Evolutionary conservation across 345 rosid genomes (phyloP).

Genomic region (Carallia brachiata): DNA sequence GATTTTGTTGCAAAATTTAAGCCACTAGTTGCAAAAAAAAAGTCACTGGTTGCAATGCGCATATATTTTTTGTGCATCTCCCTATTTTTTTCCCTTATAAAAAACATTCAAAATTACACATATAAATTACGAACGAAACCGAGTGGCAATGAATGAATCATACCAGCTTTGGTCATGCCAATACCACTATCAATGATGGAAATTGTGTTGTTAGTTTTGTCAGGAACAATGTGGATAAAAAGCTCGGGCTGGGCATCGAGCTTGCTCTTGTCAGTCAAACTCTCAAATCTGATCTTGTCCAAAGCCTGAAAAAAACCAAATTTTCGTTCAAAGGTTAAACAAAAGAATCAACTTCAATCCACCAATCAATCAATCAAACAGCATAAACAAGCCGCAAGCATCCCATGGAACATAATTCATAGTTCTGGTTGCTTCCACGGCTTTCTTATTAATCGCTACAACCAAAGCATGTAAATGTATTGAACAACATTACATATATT

Average conservation of each 20-base stretch:
- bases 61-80: too few species aligned
- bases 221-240: conserved; percentile 78
- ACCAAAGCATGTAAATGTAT: neutral
- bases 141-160: neutral
- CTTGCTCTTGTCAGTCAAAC: conserved; percentile 88
- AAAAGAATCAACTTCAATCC: too few species aligned
- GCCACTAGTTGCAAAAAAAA: too few species aligned
- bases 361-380: too few species aligned
- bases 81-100: too few species aligned
- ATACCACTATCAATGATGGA: conserved; percentile 75
- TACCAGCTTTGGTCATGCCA: conserved; percentile 91
- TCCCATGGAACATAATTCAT: too few species aligned
- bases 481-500: neutral
- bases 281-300: conserved; percentile 85
- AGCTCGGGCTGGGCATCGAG: conserved; percentile 81
- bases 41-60: too few species aligned
- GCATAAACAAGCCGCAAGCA: too few species aligned
- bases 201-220: conserved; percentile 61
- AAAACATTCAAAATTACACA: too few species aligned
- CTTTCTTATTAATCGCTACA: too few species aligned
- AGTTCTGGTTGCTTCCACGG: too few species aligned
- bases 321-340: neutral
- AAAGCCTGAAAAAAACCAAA: conserved; percentile 45
- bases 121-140: neutral
- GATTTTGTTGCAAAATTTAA: too few species aligned